Percentiles rank a stretch among this genome's conserved stretches.
phyloP scores from a whole-genome alignment of 2,329 filamentous ascomycete genomes.

The Apiospora aurea region DNA sequence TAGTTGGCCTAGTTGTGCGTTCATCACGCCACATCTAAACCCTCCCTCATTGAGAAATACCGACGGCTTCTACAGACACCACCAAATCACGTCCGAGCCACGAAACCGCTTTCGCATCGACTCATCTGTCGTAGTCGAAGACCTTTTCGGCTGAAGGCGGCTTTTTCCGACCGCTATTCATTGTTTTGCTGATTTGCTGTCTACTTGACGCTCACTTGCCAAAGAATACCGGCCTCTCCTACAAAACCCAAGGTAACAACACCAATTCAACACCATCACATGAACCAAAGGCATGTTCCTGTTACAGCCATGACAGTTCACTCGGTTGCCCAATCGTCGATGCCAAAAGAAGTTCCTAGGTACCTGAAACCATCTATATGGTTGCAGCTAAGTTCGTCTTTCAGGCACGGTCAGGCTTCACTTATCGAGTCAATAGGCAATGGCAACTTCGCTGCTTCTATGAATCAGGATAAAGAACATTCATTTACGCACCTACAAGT shows the following conservation, averaged over 20 bases:
- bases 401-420: too few relatives aligned
- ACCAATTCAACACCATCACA: background rate
- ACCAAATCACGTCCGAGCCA: background rate
- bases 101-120: background rate
- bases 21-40: background rate
- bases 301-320: background rate
- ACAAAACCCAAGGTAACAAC: background rate
- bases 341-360: background rate
- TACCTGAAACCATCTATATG: too few relatives aligned
- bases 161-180: background rate
- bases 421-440: background rate
- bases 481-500: background rate
- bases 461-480: background rate
- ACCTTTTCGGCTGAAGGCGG: background rate
- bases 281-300: background rate
- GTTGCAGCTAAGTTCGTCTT: too few relatives aligned
- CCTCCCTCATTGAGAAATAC: background rate
- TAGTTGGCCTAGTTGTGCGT: too few relatives aligned
- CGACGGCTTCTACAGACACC: background rate
- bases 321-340: too few relatives aligned
- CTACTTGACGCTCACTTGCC: background rate
- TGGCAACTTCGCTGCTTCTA: background rate
- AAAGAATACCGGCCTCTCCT: background rate
- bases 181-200: background rate
- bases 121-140: background rate